Evolutionary conservation across 2,329 filamentous ascomycete genomes (phyloP).

Genomic region (Huntiella abstrusa): DNA sequence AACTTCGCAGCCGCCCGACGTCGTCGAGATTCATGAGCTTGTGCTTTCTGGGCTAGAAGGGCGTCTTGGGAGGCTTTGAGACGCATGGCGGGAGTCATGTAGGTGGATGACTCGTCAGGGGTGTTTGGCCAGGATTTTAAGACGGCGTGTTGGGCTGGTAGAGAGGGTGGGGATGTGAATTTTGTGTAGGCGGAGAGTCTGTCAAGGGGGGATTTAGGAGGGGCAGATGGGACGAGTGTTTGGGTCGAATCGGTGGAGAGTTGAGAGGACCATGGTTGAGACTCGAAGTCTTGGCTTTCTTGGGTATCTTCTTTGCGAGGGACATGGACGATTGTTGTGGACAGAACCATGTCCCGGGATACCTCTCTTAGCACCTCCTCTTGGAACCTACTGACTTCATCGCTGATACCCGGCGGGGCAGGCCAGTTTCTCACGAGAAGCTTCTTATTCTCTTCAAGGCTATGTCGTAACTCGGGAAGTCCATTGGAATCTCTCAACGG

Average conservation of each 20-base stretch:
- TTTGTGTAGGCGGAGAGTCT: background rate
- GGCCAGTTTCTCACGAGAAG: background rate
- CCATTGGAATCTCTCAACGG: no score
- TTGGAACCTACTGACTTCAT: background rate
- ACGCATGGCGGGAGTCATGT: conserved; percentile 17
- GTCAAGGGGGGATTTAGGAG: background rate
- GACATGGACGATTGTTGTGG: background rate
- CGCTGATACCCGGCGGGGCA: background rate
- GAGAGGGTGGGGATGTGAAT: conserved; percentile 11
- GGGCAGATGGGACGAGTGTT: background rate
- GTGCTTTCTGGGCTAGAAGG: conserved; percentile 7
- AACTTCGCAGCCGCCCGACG: conserved; percentile 7
- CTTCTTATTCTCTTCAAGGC: background rate
- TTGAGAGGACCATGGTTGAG: background rate
- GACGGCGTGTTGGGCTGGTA: conserved; percentile 13
- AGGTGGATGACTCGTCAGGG: conserved; percentile 19
- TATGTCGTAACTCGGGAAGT: no score
- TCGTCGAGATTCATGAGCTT: conserved; percentile 7
- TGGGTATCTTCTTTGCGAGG: background rate
- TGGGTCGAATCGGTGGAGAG: background rate
- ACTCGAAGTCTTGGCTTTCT: background rate
- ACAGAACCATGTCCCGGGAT: background rate
- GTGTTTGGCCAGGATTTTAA: conserved; percentile 23
- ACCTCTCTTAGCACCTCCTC: background rate
- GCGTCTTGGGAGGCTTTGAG: conserved; percentile 3